Conservation (phyloP, 2,329 filamentous ascomycete genomes). For the Cercospora berteroae region DNA sequence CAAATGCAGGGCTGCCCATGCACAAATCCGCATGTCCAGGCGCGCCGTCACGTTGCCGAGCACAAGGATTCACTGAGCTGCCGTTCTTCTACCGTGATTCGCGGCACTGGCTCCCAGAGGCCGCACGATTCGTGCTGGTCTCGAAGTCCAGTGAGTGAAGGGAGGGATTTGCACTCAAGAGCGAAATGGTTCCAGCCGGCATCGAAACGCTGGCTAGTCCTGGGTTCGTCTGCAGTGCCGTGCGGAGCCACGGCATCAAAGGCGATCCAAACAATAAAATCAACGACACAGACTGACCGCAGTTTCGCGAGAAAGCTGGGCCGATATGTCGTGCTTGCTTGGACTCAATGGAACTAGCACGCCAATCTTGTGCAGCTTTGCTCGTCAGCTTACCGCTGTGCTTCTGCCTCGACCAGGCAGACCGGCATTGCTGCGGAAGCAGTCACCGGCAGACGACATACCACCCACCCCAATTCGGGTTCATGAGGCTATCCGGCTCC, state of each 20-base stretch:
- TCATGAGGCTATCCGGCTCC: background rate
- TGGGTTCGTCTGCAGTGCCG: background rate
- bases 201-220: background rate
- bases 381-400: background rate
- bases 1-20: conserved; percentile 2
- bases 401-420: background rate
- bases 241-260: background rate
- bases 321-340: background rate
- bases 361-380: background rate
- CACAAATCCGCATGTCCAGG: background rate
- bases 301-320: conserved; percentile 1
- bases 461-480: background rate
- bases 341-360: background rate
- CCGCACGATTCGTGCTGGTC: conserved; percentile 1
- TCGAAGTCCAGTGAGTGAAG: background rate
- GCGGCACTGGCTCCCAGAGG: background rate
- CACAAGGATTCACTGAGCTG: background rate
- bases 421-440: background rate
- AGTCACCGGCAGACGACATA: background rate
- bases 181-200: background rate
- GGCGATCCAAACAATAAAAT: background rate
- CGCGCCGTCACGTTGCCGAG: conserved; percentile 8
- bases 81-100: conserved; percentile 11
- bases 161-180: background rate
- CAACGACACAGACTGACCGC: background rate